phyloP scores from a whole-genome alignment of 2,329 filamentous ascomycete species.

The Aspergillus jensenii region DNA sequence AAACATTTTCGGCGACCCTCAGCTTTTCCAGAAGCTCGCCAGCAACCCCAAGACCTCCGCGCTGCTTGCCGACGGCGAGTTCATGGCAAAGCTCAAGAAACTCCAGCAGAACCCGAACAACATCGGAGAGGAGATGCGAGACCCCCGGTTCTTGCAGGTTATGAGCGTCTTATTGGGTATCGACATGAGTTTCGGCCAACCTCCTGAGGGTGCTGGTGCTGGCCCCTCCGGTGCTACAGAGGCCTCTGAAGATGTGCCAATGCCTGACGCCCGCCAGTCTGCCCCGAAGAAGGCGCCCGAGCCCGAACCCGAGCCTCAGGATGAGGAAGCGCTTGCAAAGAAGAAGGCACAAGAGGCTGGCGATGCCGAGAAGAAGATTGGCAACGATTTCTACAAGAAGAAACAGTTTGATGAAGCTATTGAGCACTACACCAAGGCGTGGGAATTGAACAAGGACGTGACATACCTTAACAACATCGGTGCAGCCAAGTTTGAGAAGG shows the following conservation, averaged over 20 bases:
- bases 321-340: constrained; percentile 80
- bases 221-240: constrained; percentile 46
- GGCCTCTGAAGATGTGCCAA: constrained; percentile 70
- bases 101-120: constrained; percentile 78
- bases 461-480: constrained; percentile 96
- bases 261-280: constrained; percentile 67
- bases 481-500: constrained; percentile 93
- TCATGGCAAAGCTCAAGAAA: constrained; percentile 86
- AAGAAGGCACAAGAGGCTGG: constrained; percentile 90
- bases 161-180: constrained; percentile 92
- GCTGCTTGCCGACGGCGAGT: constrained; percentile 76
- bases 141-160: constrained; percentile 90
- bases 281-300: constrained; percentile 59
- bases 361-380: constrained; percentile 90
- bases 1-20: constrained; percentile 90
- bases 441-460: constrained; percentile 93
- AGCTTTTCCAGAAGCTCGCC: constrained; percentile 85
- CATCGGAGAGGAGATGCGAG: constrained; percentile 76
- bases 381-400: constrained; percentile 98
- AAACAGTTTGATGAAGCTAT: constrained; percentile 94
- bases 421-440: constrained; percentile 89
- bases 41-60: constrained; percentile 88
- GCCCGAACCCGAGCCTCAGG: constrained; percentile 65
- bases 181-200: constrained; percentile 73
- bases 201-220: constrained; percentile 40